Conservation (phyloP, 164 flowering plant species). For the Macadamia tetraphylla region DNA sequence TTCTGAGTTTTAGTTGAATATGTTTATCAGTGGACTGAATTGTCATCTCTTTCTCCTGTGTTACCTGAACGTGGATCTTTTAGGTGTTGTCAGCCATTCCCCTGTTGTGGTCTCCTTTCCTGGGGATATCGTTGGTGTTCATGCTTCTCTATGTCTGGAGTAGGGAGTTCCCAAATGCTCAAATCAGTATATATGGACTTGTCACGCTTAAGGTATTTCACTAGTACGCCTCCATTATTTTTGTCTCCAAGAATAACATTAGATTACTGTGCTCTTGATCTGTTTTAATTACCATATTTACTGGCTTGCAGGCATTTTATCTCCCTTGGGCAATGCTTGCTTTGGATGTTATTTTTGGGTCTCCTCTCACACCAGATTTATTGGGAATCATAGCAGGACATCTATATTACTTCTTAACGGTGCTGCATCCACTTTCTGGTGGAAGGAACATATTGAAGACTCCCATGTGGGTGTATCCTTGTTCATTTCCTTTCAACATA, state of each 20-base stretch:
- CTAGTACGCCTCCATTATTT: neutral
- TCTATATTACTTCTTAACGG: conserved; percentile 85
- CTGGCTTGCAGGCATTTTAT: conserved; percentile 76
- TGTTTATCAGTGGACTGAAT: neutral
- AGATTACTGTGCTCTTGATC: neutral
- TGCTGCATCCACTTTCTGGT: conserved; percentile 84
- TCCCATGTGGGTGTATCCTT: conserved; percentile 97
- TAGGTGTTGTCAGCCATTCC: conserved; percentile 44
- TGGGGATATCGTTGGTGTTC: conserved; percentile 75
- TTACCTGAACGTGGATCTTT: neutral
- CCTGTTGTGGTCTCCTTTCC: conserved; percentile 33
- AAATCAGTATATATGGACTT: conserved; percentile 74
- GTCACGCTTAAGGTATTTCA: conserved; percentile 44
- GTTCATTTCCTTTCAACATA: neutral
- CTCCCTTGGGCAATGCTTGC: conserved; percentile 98
- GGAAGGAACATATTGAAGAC: conserved; percentile 76
- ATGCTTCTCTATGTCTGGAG: conserved; percentile 91
- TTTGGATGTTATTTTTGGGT: conserved; percentile 91
- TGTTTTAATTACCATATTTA: neutral
- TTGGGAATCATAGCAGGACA: conserved; percentile 94
- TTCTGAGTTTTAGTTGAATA: neutral
- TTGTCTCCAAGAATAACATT: neutral
- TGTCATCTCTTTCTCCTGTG: neutral
- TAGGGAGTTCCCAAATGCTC: conserved; percentile 79
- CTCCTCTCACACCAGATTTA: conserved; percentile 63